Percentiles rank a stretch among this genome's conserved stretches.
Evolutionary conservation across 1,284 basidiomycete genomes (phyloP).

Genomic region (Moniliella sp.): DNA sequence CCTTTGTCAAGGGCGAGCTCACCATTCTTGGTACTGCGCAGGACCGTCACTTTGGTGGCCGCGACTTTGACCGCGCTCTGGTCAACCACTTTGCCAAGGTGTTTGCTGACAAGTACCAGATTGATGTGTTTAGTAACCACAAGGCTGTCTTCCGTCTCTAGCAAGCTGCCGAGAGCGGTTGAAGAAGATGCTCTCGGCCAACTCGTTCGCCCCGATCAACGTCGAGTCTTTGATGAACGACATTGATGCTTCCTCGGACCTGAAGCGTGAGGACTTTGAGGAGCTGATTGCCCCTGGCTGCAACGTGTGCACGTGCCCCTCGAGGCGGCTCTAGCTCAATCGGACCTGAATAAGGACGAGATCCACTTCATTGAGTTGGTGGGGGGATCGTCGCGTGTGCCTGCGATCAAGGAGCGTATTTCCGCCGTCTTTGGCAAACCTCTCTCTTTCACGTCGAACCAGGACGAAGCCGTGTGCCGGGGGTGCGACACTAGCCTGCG

Average conservation of each 20-base stretch:
- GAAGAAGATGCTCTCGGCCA: slow-evolving; percentile 33
- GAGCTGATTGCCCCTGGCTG: slow-evolving; percentile 22
- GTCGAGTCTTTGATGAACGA: slow-evolving; percentile 33
- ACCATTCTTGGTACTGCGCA: slow-evolving; percentile 28
- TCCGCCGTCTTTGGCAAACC: slow-evolving; percentile 17
- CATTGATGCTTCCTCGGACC: slow-evolving; percentile 28
- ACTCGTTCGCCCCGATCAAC: slow-evolving; percentile 29
- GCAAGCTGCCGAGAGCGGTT: slow-evolving; percentile 29
- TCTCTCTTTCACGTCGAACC: slow-evolving; percentile 30
- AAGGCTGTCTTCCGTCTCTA: slow-evolving; percentile 32
- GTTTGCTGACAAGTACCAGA: slow-evolving; percentile 34
- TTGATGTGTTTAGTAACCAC: slow-evolving; percentile 29
- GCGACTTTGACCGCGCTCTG: slow-evolving; percentile 32
- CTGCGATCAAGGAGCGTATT: slow-evolving; percentile 28
- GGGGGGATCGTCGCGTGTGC: slow-evolving; percentile 29
- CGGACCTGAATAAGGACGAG: slow-evolving; percentile 26
- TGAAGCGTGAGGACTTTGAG: slow-evolving; percentile 33
- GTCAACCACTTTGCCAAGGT: slow-evolving; percentile 30
- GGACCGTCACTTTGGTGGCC: slow-evolving; percentile 32
- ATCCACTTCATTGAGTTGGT: slow-evolving; percentile 29
- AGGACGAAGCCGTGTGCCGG: slow-evolving; percentile 30
- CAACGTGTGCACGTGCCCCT: slow-evolving; percentile 20
- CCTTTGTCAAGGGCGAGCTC: slow-evolving; percentile 31
- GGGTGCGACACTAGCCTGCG: slow-evolving; percentile 32
- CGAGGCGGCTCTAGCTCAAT: slow-evolving; percentile 23